A percentile compares a stretch with the other conserved stretches of the same genome.
Conservation (phyloP, 2,329 filamentous ascomycete species). For the Tolypocladium tundrense region DNA sequence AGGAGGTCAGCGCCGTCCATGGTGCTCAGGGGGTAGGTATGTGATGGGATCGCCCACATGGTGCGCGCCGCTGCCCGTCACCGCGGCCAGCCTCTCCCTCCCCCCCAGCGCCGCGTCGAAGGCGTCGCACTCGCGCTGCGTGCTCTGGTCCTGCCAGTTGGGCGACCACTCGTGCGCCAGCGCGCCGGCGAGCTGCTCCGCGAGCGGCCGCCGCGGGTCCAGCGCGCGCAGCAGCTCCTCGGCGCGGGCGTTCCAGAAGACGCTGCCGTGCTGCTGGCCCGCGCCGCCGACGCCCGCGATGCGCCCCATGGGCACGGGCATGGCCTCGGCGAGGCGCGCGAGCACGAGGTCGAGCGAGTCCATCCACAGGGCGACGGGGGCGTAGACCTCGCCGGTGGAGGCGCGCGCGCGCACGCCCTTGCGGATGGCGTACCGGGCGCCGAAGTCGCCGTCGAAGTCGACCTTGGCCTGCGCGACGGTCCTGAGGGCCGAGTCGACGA, state of each 20-base stretch:
- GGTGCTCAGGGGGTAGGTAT: not conserved
- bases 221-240: slow-evolving; percentile 53
- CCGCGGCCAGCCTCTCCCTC: slow-evolving; percentile 58
- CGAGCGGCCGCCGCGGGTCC: slow-evolving; percentile 48
- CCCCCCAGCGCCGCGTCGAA: slow-evolving; percentile 68
- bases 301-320: slow-evolving; percentile 53
- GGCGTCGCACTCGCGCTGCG: slow-evolving; percentile 78
- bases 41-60: slow-evolving; percentile 53
- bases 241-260: slow-evolving; percentile 75
- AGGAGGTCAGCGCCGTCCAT: not conserved
- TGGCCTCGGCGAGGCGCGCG: slow-evolving; percentile 55
- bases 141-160: slow-evolving; percentile 98
- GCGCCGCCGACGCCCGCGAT: slow-evolving; percentile 81
- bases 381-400: slow-evolving; percentile 77
- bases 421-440: slow-evolving; percentile 60
- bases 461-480: slow-evolving; percentile 80
- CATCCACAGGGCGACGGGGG: slow-evolving; percentile 88
- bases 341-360: slow-evolving; percentile 86
- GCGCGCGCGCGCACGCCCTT: slow-evolving; percentile 85
- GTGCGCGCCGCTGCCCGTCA: slow-evolving; percentile 87
- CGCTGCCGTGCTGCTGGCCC: slow-evolving; percentile 95
- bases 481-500: slow-evolving; percentile 73
- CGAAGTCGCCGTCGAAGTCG: slow-evolving; percentile 84
- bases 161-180: slow-evolving; percentile 83
- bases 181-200: slow-evolving; percentile 61